These are phyloP conservation scores for Tolypocladium capitatum DNA, from an alignment of 2,329 filamentous ascomycete species.

Conservation along the genomic window DNA sequence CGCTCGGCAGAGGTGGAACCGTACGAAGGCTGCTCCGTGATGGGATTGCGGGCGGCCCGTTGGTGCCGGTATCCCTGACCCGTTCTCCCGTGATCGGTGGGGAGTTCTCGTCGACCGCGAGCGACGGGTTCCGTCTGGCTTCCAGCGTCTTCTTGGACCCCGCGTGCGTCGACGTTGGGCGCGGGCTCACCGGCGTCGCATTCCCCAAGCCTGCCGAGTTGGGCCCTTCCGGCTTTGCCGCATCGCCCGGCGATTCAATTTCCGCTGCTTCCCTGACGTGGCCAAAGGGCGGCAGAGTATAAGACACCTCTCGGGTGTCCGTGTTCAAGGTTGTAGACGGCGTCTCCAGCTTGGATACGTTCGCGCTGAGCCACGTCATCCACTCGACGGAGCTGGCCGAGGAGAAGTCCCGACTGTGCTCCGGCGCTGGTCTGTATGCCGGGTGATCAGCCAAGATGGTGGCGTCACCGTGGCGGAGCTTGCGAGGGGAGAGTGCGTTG, in stretches of 20 bases:
- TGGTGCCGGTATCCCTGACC: not conserved
- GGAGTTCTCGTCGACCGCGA: conserved; percentile 4
- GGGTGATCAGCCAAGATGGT: conserved; percentile 2
- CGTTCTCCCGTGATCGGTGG: not conserved
- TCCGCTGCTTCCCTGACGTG: conserved; percentile 38
- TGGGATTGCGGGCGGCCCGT: conserved; percentile 2
- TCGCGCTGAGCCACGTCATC: conserved; percentile 41
- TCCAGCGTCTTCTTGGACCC: not conserved
- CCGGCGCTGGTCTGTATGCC: conserved; percentile 3
- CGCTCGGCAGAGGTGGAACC: conserved; percentile 12
- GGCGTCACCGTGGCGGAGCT: conserved; percentile 3
- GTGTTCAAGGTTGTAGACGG: conserved; percentile 6
- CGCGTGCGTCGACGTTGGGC: not conserved
- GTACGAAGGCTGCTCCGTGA: conserved; percentile 9
- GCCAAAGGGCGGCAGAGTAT: conserved; percentile 11
- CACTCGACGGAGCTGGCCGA: conserved; percentile 37
- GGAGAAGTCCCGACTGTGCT: conserved; percentile 23
- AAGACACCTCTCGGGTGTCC: conserved; percentile 1
- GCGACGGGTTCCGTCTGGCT: not conserved
- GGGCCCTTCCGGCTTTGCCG: not conserved
- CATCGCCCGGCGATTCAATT: conserved; percentile 22
- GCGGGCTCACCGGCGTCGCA: not conserved
- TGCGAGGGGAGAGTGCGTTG: not conserved
- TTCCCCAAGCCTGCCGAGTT: not conserved
- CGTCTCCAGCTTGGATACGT: conserved; percentile 33